A percentile compares a stretch with the other conserved stretches of the same genome.
These are phyloP conservation scores for Salix arbutifolia DNA, from an alignment of 345 rosid species.

Conservation along the genomic window DNA sequence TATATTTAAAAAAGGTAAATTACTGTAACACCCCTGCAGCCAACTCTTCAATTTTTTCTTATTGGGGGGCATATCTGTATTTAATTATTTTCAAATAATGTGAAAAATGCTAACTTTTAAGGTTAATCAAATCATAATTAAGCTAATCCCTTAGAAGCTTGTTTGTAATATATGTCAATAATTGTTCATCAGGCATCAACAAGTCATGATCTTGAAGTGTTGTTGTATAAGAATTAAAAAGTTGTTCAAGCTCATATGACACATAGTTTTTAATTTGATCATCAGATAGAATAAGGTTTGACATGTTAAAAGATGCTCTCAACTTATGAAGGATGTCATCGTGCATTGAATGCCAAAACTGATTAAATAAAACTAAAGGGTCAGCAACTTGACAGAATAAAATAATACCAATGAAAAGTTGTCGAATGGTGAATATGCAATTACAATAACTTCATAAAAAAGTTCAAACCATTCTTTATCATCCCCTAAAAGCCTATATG, in stretches of 20 bases:
- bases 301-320: no score
- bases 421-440: neutral
- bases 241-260: neutral
- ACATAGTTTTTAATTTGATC: no score
- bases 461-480: neutral
- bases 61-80: no score
- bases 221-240: neutral
- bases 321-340: neutral
- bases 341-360: no score
- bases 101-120: neutral
- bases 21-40: no score
- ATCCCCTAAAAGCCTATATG: neutral
- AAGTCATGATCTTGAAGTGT: neutral
- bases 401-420: neutral
- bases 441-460: neutral
- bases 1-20: no score
- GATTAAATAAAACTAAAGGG: neutral
- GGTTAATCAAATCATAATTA: neutral
- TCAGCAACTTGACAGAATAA: neutral
- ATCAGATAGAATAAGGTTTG: no score
- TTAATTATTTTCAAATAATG: no score
- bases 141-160: neutral
- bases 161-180: neutral
- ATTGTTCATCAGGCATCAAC: neutral
- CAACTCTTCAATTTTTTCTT: no score